These are phyloP conservation scores for Parietichytrium sp. DNA, from an alignment of 108 stramenopile species.

Conservation along the genomic window DNA sequence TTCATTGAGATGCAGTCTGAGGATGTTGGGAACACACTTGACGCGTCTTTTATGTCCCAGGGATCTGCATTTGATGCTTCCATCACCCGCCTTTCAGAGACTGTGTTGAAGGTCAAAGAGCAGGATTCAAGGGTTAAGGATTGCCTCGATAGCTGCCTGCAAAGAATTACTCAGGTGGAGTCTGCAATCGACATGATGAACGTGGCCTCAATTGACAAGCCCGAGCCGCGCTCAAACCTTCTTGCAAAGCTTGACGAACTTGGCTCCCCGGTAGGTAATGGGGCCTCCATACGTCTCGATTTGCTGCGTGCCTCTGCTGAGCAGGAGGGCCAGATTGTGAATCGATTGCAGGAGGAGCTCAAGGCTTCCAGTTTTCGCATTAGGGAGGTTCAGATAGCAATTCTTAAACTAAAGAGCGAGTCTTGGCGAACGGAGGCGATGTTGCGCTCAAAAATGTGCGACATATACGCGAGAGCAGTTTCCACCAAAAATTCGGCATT, in stretches of 20 bases:
- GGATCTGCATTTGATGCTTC: not conserved
- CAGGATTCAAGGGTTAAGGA: not conserved
- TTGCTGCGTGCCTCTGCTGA: too few relatives aligned
- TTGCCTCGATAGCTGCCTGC: not conserved
- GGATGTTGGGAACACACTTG: not conserved
- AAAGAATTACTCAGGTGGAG: not conserved
- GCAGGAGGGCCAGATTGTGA: too few relatives aligned
- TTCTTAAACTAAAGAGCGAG: not conserved
- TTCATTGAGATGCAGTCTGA: not conserved
- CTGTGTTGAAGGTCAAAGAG: not conserved
- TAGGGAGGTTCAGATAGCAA: conserved; percentile 1
- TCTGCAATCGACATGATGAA: not conserved
- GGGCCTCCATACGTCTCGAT: too few relatives aligned
- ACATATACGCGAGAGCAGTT: not conserved
- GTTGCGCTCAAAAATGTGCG: not conserved
- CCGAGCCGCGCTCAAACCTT: too few relatives aligned
- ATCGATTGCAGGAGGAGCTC: too few relatives aligned
- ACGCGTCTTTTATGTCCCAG: not conserved
- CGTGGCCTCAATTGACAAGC: too few relatives aligned
- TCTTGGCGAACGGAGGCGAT: conserved; percentile 11
- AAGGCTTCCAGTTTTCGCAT: too few relatives aligned
- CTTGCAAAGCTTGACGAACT: too few relatives aligned
- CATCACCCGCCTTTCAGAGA: not conserved
- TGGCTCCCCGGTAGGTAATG: too few relatives aligned
- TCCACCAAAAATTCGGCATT: not conserved